A percentile compares a stretch with the other conserved stretches of the same genome.
phyloP scores from a whole-genome alignment of 1,284 basidiomycete species.

The Inonotus obliquus region DNA sequence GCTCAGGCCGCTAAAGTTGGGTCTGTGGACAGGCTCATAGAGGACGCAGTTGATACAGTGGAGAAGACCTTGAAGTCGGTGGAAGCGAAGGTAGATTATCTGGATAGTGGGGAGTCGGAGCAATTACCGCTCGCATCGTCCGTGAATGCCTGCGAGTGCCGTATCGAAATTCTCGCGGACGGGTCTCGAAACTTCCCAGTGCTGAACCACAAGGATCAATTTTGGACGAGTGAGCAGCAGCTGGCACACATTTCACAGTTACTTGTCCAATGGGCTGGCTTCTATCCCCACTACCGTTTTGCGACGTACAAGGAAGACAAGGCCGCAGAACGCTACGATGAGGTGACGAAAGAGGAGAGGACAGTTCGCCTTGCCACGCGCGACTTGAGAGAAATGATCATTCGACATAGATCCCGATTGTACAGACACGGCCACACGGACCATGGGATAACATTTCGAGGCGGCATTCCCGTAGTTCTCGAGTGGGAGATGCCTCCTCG shows the following conservation, averaged over 20 bases:
- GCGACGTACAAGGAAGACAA: background rate
- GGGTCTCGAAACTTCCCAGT: background rate
- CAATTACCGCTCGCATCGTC: background rate
- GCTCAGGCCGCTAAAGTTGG: background rate
- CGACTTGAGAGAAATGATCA: background rate
- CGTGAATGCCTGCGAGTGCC: background rate
- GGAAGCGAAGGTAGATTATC: background rate
- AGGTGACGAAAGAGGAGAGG: background rate
- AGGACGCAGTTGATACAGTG: background rate
- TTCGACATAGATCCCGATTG: background rate
- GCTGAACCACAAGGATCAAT: background rate
- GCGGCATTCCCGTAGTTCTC: background rate
- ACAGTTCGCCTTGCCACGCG: background rate
- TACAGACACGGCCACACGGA: background rate
- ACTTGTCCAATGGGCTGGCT: slow-evolving; percentile 12
- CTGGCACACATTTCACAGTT: background rate
- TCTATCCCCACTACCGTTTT: slow-evolving; percentile 11
- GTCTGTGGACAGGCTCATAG: background rate
- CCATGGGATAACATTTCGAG: background rate
- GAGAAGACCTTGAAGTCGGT: background rate
- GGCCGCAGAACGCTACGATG: background rate
- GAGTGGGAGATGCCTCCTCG: background rate
- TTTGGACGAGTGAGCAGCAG: background rate
- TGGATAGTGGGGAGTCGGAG: background rate
- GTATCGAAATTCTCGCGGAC: background rate